A percentile compares a stretch with the other conserved stretches of the same genome.
Conservation (phyloP, 192 early-diverging fungal species). For the Backusella tuberculispora region DNA sequence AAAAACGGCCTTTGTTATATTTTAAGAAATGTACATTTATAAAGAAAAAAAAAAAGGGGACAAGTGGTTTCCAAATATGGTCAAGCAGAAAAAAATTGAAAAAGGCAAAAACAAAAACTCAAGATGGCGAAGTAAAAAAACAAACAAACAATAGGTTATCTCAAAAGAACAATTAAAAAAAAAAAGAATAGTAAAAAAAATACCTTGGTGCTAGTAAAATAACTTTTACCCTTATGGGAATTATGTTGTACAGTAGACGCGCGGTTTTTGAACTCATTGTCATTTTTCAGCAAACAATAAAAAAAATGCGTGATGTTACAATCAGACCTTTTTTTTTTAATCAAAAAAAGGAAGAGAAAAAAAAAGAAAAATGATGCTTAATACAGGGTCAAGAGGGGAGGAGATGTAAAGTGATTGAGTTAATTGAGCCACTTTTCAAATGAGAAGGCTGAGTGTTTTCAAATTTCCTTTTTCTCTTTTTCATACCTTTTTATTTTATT, state of each 20-base stretch:
- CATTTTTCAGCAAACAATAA: slow-evolving; percentile 9
- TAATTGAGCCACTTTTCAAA: not conserved
- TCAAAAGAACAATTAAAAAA: not conserved
- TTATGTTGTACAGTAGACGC: not conserved
- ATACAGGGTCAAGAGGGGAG: not conserved
- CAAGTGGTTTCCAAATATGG: not conserved
- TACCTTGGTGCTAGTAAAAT: not conserved
- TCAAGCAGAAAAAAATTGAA: not conserved
- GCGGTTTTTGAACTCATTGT: not conserved
- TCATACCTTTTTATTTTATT: not conserved
- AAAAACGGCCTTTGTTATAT: slow-evolving; percentile 1
- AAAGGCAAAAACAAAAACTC: not conserved
- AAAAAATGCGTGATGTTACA: too few species aligned
- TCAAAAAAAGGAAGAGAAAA: not conserved
- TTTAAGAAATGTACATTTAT: not conserved
- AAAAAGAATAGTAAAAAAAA: not conserved
- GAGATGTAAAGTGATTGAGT: not conserved
- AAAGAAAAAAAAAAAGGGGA: not conserved
- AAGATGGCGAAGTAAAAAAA: not conserved
- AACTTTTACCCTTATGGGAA: not conserved
- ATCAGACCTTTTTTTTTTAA: not conserved
- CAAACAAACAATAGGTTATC: not conserved
- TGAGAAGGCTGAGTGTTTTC: not conserved
- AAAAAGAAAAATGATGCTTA: not conserved
- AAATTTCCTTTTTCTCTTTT: slow-evolving; percentile 3